Conservation (phyloP, 331 rosid genomes). For the Ulmus americana region DNA sequence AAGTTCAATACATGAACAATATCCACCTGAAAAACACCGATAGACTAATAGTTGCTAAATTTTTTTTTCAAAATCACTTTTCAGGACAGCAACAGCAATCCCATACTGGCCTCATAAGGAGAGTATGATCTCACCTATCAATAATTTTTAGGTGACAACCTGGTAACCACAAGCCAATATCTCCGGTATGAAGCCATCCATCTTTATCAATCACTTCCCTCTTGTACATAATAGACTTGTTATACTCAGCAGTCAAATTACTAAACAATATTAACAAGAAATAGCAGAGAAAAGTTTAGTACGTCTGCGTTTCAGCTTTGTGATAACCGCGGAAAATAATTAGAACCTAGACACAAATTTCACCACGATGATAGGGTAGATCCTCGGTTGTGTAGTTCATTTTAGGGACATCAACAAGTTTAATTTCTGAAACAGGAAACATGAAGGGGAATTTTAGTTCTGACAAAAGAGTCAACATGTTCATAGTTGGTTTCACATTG, state of each 20-base stretch:
- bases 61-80: no score
- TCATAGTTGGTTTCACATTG: neutral
- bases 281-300: constrained; percentile 29
- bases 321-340: constrained; percentile 70
- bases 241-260: constrained; percentile 17
- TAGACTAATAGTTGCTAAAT: no score
- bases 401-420: constrained; percentile 93
- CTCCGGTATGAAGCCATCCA: constrained; percentile 97
- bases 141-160: constrained; percentile 93
- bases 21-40: no score
- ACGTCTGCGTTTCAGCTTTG: constrained; percentile 96
- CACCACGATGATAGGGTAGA: constrained; percentile 91
- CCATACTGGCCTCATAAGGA: neutral
- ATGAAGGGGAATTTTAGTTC: constrained; percentile 21
- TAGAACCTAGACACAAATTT: constrained; percentile 97
- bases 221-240: constrained; percentile 43
- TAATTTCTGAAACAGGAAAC: constrained; percentile 64
- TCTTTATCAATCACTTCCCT: constrained; percentile 86
- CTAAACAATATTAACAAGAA: constrained; percentile 17
- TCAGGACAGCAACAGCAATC: no score
- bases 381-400: constrained; percentile 90
- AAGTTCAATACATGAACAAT: no score
- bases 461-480: neutral
- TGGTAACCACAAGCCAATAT: constrained; percentile 78
- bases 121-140: constrained; percentile 61